A percentile compares a stretch with the other conserved stretches of the same genome.
These are phyloP conservation scores for Harrya chromipes DNA, from an alignment of 768 basidiomycete species.

Conservation along the genomic window DNA sequence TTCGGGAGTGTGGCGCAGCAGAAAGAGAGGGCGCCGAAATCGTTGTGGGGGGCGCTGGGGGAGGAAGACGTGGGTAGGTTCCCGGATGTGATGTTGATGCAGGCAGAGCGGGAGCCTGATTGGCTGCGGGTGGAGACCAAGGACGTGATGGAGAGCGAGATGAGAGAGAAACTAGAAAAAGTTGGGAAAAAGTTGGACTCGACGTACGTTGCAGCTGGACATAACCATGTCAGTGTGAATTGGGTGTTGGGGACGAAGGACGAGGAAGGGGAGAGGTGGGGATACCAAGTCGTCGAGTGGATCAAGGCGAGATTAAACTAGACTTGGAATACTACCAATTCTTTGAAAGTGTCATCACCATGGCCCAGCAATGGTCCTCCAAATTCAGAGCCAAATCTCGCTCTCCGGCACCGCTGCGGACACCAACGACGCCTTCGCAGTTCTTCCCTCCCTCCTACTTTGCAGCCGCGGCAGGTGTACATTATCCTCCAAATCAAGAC, in stretches of 20 bases:
- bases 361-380: conserved; percentile 3
- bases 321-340: conserved; percentile 9
- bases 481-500: conserved; percentile 17
- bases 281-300: conserved; percentile 41
- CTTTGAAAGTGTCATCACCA: neutral
- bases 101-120: conserved; percentile 53
- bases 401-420: conserved; percentile 37
- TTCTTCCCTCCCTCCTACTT: conserved; percentile 58
- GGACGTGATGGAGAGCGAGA: conserved; percentile 36
- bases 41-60: conserved; percentile 38
- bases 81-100: conserved; percentile 47
- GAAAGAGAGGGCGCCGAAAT: conserved; percentile 41
- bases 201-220: conserved; percentile 43
- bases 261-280: conserved; percentile 63
- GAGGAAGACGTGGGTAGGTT: conserved; percentile 35
- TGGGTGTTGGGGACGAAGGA: conserved; percentile 50
- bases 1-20: conserved; percentile 39
- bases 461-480: conserved; percentile 47
- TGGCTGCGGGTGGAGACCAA: conserved; percentile 37
- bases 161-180: conserved; percentile 35
- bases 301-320: conserved; percentile 22
- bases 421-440: conserved; percentile 30
- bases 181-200: conserved; percentile 18
- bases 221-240: conserved; percentile 62
- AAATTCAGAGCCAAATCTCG: conserved; percentile 38